Base-by-base conservation (phyloP, 2,329 filamentous ascomycete genomes). In the Xylariaceae sp. region DNA sequence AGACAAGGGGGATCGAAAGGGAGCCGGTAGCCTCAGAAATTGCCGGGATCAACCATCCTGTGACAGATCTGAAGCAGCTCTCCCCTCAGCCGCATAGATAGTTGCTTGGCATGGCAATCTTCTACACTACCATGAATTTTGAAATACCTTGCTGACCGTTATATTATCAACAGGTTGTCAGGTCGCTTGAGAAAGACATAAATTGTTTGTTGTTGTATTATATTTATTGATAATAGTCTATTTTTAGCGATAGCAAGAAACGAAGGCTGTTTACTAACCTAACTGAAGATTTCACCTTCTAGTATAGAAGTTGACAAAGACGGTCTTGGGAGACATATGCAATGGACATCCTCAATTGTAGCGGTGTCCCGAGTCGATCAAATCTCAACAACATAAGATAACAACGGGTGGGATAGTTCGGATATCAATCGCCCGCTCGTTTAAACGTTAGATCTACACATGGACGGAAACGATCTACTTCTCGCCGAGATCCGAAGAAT, bases 21-120 rank as follows among this genome's bases (percentile, higher is more conserved):
- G 52, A 47, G 52, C 47, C 40, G 59, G 59, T 62, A 62, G 61
- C 57, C 59, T 61, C 58, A 61, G 44, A 59, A 60, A 57, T 50
- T 16, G 50, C 52, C 60, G 55, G 66, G 52, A 48, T 64, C 60
- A 65, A 66, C 61, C 66, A 66, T 65, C 57, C 61, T 70, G 66
- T 64, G 63, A 69, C 67, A 62, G 52, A 65, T 54, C 62, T 70
- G 67, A 70, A 56, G 67, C 67, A 69, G 12, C 45, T 9, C 23
- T 44, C 54, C 59, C 60, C 48, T 59, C 59, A 64, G 55, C 59
- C 57, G 51, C 57, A 57, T 57, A 12, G 52, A 50, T 20, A 59
- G 45, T 37, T 12, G 53, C 56, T 53, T 54, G 56, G 56, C 40
- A 37, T 54, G 56, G 56, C 40, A 37, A 54, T 54, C 37, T 14